A percentile compares a stretch with the other conserved stretches of the same genome.
These are phyloP conservation scores for Trichosporon ovoides DNA, from an alignment of 1,284 basidiomycete genomes.

Conservation along the genomic window DNA sequence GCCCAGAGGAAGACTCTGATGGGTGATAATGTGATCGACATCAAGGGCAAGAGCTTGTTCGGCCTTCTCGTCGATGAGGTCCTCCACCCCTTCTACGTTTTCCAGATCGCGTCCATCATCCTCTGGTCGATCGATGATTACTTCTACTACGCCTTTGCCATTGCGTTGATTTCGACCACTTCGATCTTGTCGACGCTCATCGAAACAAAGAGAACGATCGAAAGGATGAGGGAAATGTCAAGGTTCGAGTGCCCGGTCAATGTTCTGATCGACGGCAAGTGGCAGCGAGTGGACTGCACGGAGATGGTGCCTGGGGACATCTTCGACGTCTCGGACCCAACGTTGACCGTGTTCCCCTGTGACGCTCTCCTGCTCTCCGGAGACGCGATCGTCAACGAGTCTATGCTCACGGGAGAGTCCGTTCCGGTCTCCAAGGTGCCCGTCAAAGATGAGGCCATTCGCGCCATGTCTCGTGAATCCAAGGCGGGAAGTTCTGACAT, in stretches of 20 bases:
- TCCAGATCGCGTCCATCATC: slow-evolving; percentile 92
- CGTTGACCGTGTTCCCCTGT: slow-evolving; percentile 73
- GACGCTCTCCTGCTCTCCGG: slow-evolving; percentile 63
- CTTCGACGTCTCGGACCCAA: slow-evolving; percentile 75
- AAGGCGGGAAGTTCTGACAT: slow-evolving; percentile 57
- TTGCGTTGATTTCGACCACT: slow-evolving; percentile 81
- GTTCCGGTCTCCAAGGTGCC: slow-evolving; percentile 58
- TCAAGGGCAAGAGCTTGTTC: slow-evolving; percentile 78
- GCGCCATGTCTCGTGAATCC: slow-evolving; percentile 60
- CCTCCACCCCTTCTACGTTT: slow-evolving; percentile 95
- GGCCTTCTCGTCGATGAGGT: slow-evolving; percentile 85
- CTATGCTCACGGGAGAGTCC: slow-evolving; percentile 77
- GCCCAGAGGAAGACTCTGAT: slow-evolving; percentile 70
- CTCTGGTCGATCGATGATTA: slow-evolving; percentile 95
- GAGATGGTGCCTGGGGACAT: slow-evolving; percentile 90
- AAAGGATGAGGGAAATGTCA: slow-evolving; percentile 95
- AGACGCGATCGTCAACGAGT: slow-evolving; percentile 66
- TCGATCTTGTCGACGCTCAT: slow-evolving; percentile 83
- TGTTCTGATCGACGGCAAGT: slow-evolving; percentile 66
- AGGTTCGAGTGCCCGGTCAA: slow-evolving; percentile 77
- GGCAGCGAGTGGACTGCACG: slow-evolving; percentile 68
- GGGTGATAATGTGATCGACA: slow-evolving; percentile 83
- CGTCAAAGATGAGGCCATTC: slow-evolving; percentile 71
- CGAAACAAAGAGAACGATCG: slow-evolving; percentile 91
- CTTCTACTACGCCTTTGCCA: slow-evolving; percentile 97